These are phyloP conservation scores for Digitaria exilis DNA, from an alignment of 202 grass and related monocot genomes.

Conservation along the genomic window DNA sequence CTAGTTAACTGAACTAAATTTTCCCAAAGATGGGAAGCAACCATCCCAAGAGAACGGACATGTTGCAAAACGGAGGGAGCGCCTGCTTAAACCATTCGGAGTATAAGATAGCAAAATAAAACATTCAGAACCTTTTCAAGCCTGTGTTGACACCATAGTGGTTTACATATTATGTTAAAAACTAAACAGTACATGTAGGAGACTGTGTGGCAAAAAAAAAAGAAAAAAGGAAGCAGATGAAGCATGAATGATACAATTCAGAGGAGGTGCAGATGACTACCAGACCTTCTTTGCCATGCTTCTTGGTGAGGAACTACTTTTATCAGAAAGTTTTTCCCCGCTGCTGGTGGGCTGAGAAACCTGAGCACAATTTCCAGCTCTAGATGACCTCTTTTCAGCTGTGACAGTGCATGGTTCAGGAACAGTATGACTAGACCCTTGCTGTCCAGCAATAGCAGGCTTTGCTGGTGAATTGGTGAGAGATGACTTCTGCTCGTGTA, in stretches of 20 bases:
- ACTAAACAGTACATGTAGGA: not conserved
- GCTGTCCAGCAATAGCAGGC: conserved; percentile 49
- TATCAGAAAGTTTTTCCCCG: conserved; percentile 45
- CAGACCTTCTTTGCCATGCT: conserved; percentile 56
- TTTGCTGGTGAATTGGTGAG: conserved; percentile 49
- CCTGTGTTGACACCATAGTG: not conserved
- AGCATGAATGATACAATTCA: conserved; percentile 18
- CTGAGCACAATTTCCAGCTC: conserved; percentile 43
- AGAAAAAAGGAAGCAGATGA: conserved; percentile 26
- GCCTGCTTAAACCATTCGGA: not conserved
- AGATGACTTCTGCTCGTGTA: conserved; percentile 40
- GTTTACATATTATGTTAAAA: not conserved
- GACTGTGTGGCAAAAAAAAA: not conserved
- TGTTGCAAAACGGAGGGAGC: not conserved
- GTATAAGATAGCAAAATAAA: conserved; percentile 3
- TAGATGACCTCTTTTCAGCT: conserved; percentile 58
- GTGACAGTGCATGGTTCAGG: conserved; percentile 56
- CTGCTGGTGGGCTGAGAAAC: conserved; percentile 44
- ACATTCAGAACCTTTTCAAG: not conserved
- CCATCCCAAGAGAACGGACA: not conserved
- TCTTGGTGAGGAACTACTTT: conserved; percentile 41
- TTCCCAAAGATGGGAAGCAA: conserved; percentile 1
- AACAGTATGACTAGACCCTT: conserved; percentile 43
- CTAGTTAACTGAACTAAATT: not conserved
- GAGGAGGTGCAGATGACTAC: not conserved